Conservation (phyloP, 768 basidiomycete genomes). For the Macrolepiota albuminosa region DNA sequence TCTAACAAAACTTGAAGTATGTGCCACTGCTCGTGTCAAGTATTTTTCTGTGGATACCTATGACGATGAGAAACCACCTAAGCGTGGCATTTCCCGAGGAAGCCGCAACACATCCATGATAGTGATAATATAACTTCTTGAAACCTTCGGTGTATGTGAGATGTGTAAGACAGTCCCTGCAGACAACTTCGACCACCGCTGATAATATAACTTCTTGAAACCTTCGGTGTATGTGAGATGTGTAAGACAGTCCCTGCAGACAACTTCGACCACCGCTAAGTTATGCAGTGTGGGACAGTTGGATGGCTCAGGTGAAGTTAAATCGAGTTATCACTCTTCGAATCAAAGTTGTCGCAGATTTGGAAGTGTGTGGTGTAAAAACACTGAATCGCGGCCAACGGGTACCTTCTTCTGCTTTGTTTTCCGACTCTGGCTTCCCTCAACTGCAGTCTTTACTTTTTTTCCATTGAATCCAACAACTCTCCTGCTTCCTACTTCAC, state of each 20-base stretch:
- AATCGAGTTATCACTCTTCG: not conserved
- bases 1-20: slow-evolving; percentile 2
- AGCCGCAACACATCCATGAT: not conserved
- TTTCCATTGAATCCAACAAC: not conserved
- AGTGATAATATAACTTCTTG: not conserved
- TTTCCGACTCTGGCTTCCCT: not conserved
- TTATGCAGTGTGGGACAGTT: no score
- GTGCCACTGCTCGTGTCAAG: not conserved
- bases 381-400: not conserved
- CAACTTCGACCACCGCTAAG: not conserved
- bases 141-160: not conserved
- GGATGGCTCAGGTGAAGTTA: not conserved
- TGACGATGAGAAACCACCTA: not conserved
- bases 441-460: not conserved
- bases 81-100: not conserved
- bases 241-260: not conserved
- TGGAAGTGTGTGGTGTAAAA: not conserved
- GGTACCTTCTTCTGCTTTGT: not conserved
- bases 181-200: not conserved
- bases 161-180: not conserved
- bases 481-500: not conserved
- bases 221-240: not conserved
- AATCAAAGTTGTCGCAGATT: not conserved
- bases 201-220: no score
- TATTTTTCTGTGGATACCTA: not conserved